Evolutionary conservation across 148 eudicot species (phyloP).

Genomic region (Rhododendron simsii): DNA sequence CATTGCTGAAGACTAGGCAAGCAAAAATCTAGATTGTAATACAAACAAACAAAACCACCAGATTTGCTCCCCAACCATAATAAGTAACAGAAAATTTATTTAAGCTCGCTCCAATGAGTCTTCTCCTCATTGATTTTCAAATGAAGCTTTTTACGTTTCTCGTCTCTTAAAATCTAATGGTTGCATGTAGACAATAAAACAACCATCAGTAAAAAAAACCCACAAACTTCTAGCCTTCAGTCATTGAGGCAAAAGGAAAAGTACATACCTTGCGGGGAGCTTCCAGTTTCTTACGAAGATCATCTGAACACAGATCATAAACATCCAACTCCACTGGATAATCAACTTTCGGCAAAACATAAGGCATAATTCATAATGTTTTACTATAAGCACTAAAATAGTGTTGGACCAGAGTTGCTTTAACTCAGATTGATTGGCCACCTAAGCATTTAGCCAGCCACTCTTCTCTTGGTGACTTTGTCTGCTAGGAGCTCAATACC

Average conservation of each 20-base stretch:
- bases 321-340: constrained; percentile 90
- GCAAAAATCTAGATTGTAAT: not conserved
- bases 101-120: not conserved
- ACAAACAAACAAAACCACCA: not conserved
- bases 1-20: not conserved
- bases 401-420: not conserved
- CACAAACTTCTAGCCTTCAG: not conserved
- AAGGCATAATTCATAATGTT: not conserved
- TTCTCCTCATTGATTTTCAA: constrained; percentile 31
- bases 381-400: not conserved
- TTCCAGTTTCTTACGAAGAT: constrained; percentile 74
- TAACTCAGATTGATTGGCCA: not conserved
- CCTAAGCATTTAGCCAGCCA: not conserved
- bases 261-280: constrained; percentile 75
- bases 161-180: constrained; percentile 68
- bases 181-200: not conserved
- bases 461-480: not conserved
- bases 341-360: constrained; percentile 76
- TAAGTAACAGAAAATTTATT: not conserved
- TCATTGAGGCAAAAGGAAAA: not conserved
- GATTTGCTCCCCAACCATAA: not conserved
- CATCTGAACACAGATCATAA: constrained; percentile 87
- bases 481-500: constrained; percentile 2
- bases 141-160: constrained; percentile 82
- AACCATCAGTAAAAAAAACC: not conserved